These are phyloP conservation scores for Piedraia hortae DNA, from an alignment of 2,329 filamentous ascomycete species.

Conservation along the genomic window DNA sequence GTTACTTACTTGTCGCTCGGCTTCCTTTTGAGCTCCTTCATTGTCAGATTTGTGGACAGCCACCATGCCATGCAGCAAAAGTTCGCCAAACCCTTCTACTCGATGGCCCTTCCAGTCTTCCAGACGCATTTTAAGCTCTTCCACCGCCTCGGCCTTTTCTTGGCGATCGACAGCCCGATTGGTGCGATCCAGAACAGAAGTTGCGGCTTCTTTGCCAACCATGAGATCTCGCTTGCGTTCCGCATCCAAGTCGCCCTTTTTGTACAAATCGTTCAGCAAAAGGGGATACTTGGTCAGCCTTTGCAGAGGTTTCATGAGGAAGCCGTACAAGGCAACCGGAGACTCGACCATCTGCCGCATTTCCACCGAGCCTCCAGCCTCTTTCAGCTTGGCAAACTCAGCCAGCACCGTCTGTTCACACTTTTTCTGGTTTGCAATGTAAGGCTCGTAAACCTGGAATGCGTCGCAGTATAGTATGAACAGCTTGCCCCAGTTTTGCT, in stretches of 20 bases:
- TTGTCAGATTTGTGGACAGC: constrained; percentile 45
- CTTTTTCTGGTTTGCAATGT: constrained; percentile 86
- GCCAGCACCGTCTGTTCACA: constrained; percentile 62
- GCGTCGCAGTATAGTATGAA: constrained; percentile 64
- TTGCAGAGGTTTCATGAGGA: constrained; percentile 90
- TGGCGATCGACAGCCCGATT: constrained; percentile 81
- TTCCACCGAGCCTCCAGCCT: constrained; percentile 35
- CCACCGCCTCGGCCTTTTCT: constrained; percentile 54
- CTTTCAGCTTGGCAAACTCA: constrained; percentile 63
- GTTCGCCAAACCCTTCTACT: constrained; percentile 69
- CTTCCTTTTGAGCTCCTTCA: constrained; percentile 33
- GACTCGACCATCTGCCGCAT: constrained; percentile 54
- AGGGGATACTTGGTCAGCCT: constrained; percentile 83
- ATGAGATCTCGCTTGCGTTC: constrained; percentile 43
- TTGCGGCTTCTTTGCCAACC: constrained; percentile 53
- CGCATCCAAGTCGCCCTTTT: constrained; percentile 51
- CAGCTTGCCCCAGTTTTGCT: constrained; percentile 84
- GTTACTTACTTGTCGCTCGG: constrained; percentile 54
- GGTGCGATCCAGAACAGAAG: constrained; percentile 54
- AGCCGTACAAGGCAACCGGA: constrained; percentile 67
- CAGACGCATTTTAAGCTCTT: constrained; percentile 55
- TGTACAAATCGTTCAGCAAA: constrained; percentile 60
- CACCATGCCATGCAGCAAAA: constrained; percentile 72
- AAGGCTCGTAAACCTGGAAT: constrained; percentile 84
- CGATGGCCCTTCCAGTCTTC: constrained; percentile 94